Evolutionary conservation across 192 early-diverging fungal genomes (phyloP), one percentile per base, ranked within the genome.

Genomic region (Dissophora ornata): DNA sequence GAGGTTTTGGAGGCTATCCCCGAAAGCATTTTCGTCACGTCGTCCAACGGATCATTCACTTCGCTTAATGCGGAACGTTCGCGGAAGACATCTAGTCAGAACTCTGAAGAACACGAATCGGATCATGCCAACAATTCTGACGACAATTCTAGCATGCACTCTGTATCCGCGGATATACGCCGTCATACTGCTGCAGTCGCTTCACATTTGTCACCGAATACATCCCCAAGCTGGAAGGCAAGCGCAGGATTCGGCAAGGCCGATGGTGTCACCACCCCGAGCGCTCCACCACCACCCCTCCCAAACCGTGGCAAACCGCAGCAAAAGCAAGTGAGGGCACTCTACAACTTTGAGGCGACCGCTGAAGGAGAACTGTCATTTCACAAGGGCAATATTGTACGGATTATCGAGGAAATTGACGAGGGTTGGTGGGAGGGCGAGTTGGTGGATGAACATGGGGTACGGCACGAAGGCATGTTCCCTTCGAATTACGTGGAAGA

Each of bases 361-460:
- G 91, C 85, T 16, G 82, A 85, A 21, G 92, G 90, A 18, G 97
- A 98, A 68, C 84, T 98, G n/a, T 69, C 90, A 44, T 85, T 99
- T 32, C 83, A 86, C 13, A 90, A 86, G 58, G 96, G 94, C 5
- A 96, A 99, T 57, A 84, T 97, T 52, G 90, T 99, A 59, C 86
- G 87, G 21, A 91, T 99, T 1, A 83, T 88, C 3, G 89, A 92
- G 48, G 92, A 93, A 67, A 89, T 97, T 41, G 94, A 97, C 56
- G 90, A 94, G 50, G 96, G 96, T 0, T 99, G 97, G 97, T 97
- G 96, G 95, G 82, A 90, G 32, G 97, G 97, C 26, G 89, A 91
- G 79, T 64, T 94, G 11, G 74, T 84, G 21, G 89, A 94, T 75
- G 81, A 84, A 10, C 69, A 78, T 51, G 90, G 91, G 34, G 78